These are phyloP conservation scores for Dendrobium officinale DNA, from an alignment of 106 monocot genomes.

Conservation along the genomic window DNA sequence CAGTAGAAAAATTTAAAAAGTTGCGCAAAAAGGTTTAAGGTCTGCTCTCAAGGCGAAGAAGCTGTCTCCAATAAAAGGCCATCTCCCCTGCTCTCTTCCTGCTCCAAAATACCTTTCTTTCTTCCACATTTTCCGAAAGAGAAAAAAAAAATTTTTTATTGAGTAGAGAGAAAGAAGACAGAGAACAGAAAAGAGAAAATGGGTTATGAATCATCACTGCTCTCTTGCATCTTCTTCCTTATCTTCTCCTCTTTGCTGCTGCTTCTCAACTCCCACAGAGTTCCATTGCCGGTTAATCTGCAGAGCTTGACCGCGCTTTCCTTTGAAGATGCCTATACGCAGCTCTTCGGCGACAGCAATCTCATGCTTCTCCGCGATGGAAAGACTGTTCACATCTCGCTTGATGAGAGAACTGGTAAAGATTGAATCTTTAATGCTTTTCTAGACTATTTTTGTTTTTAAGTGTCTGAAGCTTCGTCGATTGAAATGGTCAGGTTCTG, in stretches of 20 bases:
- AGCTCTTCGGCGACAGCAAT: slow-evolving; percentile 55
- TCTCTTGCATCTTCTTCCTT: slow-evolving; percentile 5
- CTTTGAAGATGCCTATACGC: slow-evolving; percentile 58
- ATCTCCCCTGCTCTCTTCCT: neutral
- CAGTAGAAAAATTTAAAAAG: neutral
- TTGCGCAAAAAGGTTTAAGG: neutral
- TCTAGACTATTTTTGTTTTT: neutral
- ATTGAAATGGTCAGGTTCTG: slow-evolving; percentile 41
- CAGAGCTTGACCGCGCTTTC: slow-evolving; percentile 15
- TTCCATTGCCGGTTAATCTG: slow-evolving; percentile 4
- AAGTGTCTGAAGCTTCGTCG: neutral
- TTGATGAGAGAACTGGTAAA: slow-evolving; percentile 44
- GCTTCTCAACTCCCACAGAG: neutral
- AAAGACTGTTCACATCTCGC: slow-evolving; percentile 41
- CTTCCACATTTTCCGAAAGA: neutral
- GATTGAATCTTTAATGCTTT: neutral
- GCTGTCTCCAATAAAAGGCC: neutral
- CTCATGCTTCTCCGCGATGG: slow-evolving; percentile 38
- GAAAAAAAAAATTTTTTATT: neutral
- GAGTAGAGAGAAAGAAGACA: neutral
- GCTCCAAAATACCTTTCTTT: neutral
- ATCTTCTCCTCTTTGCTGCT: neutral
- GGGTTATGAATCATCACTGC: neutral
- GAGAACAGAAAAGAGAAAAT: neutral
- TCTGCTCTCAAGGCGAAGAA: neutral